Percentiles rank a stretch among this genome's conserved stretches.
Conservation (phyloP, 768 basidiomycete genomes). For the Tulasnella sp. region DNA sequence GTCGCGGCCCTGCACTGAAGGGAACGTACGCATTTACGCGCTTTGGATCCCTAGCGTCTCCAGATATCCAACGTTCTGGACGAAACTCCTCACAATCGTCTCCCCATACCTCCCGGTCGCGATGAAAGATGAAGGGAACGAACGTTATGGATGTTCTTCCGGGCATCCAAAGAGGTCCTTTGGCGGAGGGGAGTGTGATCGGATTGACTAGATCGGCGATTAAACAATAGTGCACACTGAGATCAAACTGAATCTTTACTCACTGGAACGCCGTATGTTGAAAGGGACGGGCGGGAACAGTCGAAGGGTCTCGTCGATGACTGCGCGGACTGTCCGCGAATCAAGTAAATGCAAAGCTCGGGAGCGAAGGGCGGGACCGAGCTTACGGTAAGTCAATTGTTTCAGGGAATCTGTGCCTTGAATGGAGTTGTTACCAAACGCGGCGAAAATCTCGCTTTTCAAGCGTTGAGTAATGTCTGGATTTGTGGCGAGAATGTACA, state of each 20-base stretch:
- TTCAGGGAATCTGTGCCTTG: slow-evolving; percentile 52
- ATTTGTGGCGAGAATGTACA: slow-evolving; percentile 10
- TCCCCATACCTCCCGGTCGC: slow-evolving; percentile 64
- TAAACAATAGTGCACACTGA: slow-evolving; percentile 25
- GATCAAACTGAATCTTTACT: slow-evolving; percentile 40
- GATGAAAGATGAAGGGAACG: slow-evolving; percentile 56
- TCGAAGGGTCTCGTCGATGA: slow-evolving; percentile 65
- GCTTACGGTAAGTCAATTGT: slow-evolving; percentile 42
- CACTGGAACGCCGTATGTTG: slow-evolving; percentile 55
- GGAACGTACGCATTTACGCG: slow-evolving; percentile 42
- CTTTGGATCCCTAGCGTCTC: slow-evolving; percentile 21
- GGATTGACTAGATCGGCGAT: slow-evolving; percentile 2
- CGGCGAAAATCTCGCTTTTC: not conserved
- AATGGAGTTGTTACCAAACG: slow-evolving; percentile 35
- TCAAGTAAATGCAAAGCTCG: slow-evolving; percentile 6
- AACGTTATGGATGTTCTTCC: slow-evolving; percentile 50
- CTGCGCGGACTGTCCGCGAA: slow-evolving; percentile 17
- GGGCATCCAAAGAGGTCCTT: slow-evolving; percentile 47
- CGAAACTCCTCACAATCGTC: slow-evolving; percentile 67
- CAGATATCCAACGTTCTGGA: slow-evolving; percentile 62
- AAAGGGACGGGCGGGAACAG: slow-evolving; percentile 74
- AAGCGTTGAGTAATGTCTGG: not conserved
- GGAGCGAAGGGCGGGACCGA: not conserved
- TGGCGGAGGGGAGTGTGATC: slow-evolving; percentile 7
- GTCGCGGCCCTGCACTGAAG: slow-evolving; percentile 62